These are phyloP conservation scores for Phytophthora hibernalis DNA, from an alignment of 352 stramenopile species.

Conservation along the genomic window DNA sequence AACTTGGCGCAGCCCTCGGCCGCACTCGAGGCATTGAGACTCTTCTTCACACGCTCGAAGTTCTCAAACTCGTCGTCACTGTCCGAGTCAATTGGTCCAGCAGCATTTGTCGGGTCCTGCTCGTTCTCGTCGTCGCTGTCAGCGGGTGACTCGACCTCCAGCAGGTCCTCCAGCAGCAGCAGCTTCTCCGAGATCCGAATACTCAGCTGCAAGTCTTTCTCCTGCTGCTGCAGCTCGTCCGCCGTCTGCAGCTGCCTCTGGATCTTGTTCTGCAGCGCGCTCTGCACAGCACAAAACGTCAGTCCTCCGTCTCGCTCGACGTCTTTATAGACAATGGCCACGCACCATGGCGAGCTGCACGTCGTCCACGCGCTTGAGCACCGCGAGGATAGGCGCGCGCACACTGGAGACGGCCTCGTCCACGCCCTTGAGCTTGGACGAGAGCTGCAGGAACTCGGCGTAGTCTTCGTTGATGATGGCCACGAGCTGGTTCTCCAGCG, in stretches of 20 bases:
- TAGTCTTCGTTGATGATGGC: slow-evolving; percentile 92
- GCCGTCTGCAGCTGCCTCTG: slow-evolving; percentile 55
- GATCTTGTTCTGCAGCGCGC: slow-evolving; percentile 60
- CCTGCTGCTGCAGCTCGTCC: slow-evolving; percentile 51
- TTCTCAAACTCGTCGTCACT: slow-evolving; percentile 78
- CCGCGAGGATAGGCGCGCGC: slow-evolving; percentile 67
- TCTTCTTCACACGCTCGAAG: slow-evolving; percentile 63
- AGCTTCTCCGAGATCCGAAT: slow-evolving; percentile 83
- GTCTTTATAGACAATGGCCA: background rate
- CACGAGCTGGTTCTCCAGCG: slow-evolving; percentile 90
- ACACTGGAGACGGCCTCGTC: slow-evolving; percentile 87
- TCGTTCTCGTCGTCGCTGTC: slow-evolving; percentile 38
- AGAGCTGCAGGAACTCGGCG: slow-evolving; percentile 90
- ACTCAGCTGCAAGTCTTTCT: slow-evolving; percentile 64
- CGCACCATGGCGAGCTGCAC: slow-evolving; percentile 69
- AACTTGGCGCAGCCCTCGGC: slow-evolving; percentile 75
- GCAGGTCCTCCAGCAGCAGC: slow-evolving; percentile 73
- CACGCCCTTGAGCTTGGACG: slow-evolving; percentile 86
- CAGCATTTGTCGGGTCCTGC: background rate
- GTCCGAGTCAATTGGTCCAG: slow-evolving; percentile 22
- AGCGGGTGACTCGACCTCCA: slow-evolving; percentile 62
- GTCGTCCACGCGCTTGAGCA: slow-evolving; percentile 83
- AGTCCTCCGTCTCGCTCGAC: background rate
- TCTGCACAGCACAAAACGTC: slow-evolving; percentile 31
- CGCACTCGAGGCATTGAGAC: slow-evolving; percentile 39